Evolutionary conservation across 1,284 basidiomycete species (phyloP), one percentile per base, ranked within the genome.

Genomic region (Pisolithus thermaeus): DNA sequence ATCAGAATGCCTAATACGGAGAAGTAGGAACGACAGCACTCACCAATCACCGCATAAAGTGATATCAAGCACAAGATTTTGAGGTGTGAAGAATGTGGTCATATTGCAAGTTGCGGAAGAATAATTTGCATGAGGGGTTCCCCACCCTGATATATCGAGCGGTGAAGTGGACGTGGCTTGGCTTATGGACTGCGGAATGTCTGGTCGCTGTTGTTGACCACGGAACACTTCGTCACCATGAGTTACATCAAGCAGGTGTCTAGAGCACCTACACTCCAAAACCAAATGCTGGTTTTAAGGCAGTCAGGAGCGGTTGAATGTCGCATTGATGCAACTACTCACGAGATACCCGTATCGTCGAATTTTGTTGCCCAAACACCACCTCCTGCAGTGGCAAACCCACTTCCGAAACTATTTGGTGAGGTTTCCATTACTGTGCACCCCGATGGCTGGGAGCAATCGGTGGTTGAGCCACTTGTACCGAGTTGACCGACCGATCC

Each of bases 321-420:
- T 42, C 23, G 36, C 28, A 40, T 25, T 50, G 22, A 30, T 39
- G 38, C 67, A 56, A 25, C 60, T 65, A 81, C 83, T 72, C 66
- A 81, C 73, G 67, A 82, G 23, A 85, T 72, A 4, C 77, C 85
- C 5, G 75, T 63, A 2, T 73, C 66, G 38, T 86, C 84, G 58
- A 86, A 81, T 60, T 88, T 85, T 5, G 81, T 71, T 0, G 85
- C 85, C 65, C 75, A 91, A 1, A 89, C 83, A 0, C 88, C 88
- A 23, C 89, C 89, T 12, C 87, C 84, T 1, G 79, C 81, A 0
- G 68, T 54, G 0, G 79, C 77, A 59, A 92, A 91, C 1, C 71
- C 76, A 6, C 58, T 59, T 0, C 78, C 79, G 59, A 76, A 90
- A 58, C 81, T 85, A 53, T 81, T 81, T 11, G 72, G 67, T 53